Conservation (phyloP, 2,329 filamentous ascomycete species). For the Pestalotiopsis sp. region DNA sequence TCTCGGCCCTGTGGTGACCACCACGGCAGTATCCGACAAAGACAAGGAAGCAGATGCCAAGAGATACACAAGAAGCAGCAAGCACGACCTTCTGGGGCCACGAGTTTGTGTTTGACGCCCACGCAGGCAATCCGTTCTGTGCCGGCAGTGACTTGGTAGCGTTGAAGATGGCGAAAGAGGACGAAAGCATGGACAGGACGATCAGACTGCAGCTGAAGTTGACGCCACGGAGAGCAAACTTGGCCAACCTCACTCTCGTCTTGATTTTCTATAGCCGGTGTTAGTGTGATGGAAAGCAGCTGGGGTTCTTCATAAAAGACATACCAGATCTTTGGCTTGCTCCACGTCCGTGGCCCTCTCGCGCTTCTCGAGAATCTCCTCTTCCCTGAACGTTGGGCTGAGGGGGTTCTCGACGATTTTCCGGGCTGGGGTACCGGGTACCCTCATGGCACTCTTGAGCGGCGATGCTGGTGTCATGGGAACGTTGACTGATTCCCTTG, state of each 20-base stretch:
- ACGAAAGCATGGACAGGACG: slow-evolving; percentile 84
- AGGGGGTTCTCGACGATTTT: slow-evolving; percentile 70
- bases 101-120: slow-evolving; percentile 75
- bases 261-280: slow-evolving; percentile 75
- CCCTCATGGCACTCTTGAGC: slow-evolving; percentile 87
- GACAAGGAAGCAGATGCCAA: slow-evolving; percentile 76
- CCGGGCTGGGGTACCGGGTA: slow-evolving; percentile 78
- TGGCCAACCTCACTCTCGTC: slow-evolving; percentile 86
- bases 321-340: slow-evolving; percentile 84
- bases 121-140: slow-evolving; percentile 81
- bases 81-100: slow-evolving; percentile 93
- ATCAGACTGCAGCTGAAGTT: slow-evolving; percentile 98
- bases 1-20: slow-evolving; percentile 86
- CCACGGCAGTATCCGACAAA: slow-evolving; percentile 87
- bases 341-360: slow-evolving; percentile 82
- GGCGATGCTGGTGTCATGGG: slow-evolving; percentile 74
- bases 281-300: slow-evolving; percentile 33
- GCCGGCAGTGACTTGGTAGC: slow-evolving; percentile 74
- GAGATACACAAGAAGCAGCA: slow-evolving; percentile 75
- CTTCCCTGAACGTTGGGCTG: slow-evolving; percentile 90
- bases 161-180: slow-evolving; percentile 92
- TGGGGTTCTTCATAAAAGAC: slow-evolving; percentile 35
- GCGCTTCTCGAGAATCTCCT: slow-evolving; percentile 82
- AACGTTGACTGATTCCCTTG: slow-evolving; percentile 59
- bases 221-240: slow-evolving; percentile 91